These are phyloP conservation scores for Trichosanthes truncata DNA, from an alignment of 306 rosid species.

Conservation along the genomic window DNA sequence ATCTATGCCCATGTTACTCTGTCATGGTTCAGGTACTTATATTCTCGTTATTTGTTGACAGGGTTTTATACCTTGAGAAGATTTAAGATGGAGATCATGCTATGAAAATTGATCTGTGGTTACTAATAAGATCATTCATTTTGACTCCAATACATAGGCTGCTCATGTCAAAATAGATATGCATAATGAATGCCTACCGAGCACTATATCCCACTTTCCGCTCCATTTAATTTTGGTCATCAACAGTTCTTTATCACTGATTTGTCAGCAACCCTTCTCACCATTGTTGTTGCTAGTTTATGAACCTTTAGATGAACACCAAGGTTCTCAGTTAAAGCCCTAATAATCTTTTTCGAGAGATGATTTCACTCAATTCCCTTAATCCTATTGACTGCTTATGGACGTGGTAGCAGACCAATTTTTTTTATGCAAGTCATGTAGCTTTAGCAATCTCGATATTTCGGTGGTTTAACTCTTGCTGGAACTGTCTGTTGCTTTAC, in stretches of 20 bases:
- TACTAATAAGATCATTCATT: neutral
- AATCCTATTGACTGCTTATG: neutral
- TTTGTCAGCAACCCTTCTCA: neutral
- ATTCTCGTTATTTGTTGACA: neutral
- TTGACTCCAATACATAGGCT: neutral
- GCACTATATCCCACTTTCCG: neutral
- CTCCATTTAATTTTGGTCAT: neutral
- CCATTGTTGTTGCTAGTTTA: neutral
- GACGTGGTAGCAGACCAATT: neutral
- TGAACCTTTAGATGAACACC: neutral
- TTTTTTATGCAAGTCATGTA: neutral
- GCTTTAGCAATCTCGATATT: neutral
- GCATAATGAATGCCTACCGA: neutral
- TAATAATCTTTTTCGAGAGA: neutral
- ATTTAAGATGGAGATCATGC: neutral
- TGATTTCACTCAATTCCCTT: neutral
- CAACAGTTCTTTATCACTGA: neutral
- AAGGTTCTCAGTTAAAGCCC: neutral
- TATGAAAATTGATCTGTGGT: neutral
- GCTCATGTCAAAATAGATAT: neutral
- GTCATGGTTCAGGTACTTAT: slow-evolving; percentile 78
- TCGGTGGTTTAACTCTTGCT: neutral
- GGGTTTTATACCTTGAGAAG: neutral
- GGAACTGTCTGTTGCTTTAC: no score
- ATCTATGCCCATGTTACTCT: slow-evolving; percentile 57